Base-by-base conservation (phyloP, 345 rosid species). In the Gynandropsis gynandra region DNA sequence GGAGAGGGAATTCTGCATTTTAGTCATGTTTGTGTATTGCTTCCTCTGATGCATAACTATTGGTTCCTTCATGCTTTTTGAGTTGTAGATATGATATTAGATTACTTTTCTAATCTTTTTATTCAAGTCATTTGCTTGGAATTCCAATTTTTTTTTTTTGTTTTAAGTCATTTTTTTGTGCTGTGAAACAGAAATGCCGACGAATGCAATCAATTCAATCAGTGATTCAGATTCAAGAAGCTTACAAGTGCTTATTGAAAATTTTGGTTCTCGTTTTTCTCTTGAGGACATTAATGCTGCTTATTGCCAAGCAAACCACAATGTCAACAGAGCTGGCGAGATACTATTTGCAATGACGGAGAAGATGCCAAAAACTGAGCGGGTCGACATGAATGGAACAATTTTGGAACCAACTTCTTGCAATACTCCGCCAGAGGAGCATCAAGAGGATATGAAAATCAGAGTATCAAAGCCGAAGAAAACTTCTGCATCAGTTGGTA, bases 231-330 rank as follows among this genome's bases (percentile, higher is more conserved):
- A 70, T 50, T 45, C 50, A 32, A 59, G 57, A 46, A 62, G 68
- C 53, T 65, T 76, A 57, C 61, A 61, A 58, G 66, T 54, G 42
- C 71, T 80, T 62, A 67, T 69, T 31, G 71, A 70, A 44, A 63
- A 63, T 43, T 76, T 76, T 60, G 78, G 82, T 10, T 62, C 74
- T 31, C 54, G 56, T 39, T 72, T 74, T 51, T 61, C 82, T 46
- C 74, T 69, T 29, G 74, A 80, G 54, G 80, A 74, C 53, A 72
- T 76, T 40, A 64, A 72, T 58, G 21, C 67, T 67, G 76, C 76
- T 14, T 80, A 59, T 66, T 65, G 41, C 24, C 64, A 69, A 62
- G 61, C 76, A 7, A 59, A 65, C 19, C 62, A 59, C 18, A 59
- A 74, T 47, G 44, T 65, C 19, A 49, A 72, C 50, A 36, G 47